Evolutionary conservation across 352 stramenopile genomes (phyloP), one percentile per base, ranked within the genome.

Genomic region (Pythium aphanidermatum): DNA sequence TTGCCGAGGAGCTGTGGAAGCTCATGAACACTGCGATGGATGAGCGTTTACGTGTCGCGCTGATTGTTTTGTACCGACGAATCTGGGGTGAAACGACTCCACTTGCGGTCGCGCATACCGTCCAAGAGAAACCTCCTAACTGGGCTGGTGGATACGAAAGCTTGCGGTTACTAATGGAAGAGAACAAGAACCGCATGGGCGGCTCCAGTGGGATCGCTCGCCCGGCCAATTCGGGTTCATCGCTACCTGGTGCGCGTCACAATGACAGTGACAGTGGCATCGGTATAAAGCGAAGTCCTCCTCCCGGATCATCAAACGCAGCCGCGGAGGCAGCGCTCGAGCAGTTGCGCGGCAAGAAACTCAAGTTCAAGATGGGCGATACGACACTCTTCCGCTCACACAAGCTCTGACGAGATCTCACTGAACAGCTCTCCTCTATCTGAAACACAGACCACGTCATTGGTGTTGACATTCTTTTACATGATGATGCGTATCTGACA

Each of bases 341-440:
- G 50, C 77, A 88, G 43, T 57, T 89, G 28, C 79, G 79, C 5
- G 77, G 80, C 62, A 92, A 92, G 63, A 92, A 90, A 45, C 76
- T 92, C 60, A 90, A 90, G 62, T 80, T 92, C 46, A 88, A 86
- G 53, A 80, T 88, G 68, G 78, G 78, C 30, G 76, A 88, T 32
- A 87, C 70, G 20, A 30, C 34, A 34, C 66, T 74, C 9, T 78
- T 92, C 49, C 73, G 73, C 20, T 88, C 80, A n/a, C 75, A 89
- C 52, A 88, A 92, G 49, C 59, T 92, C n/a, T 89, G 66, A 63
- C 12, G 31, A 31, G 50, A 11, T n/a, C n/a, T n/a, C n/a, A n/a
- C n/a, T n/a, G n/a, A n/a, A n/a, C n/a, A n/a, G n/a, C n/a, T n/a
- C n/a, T n/a, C n/a, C n/a, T n/a, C n/a, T n/a, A n/a, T n/a, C n/a